These are phyloP conservation scores for Mesembryanthemum crystallinum DNA, from an alignment of 148 eudicot species.

Conservation along the genomic window DNA sequence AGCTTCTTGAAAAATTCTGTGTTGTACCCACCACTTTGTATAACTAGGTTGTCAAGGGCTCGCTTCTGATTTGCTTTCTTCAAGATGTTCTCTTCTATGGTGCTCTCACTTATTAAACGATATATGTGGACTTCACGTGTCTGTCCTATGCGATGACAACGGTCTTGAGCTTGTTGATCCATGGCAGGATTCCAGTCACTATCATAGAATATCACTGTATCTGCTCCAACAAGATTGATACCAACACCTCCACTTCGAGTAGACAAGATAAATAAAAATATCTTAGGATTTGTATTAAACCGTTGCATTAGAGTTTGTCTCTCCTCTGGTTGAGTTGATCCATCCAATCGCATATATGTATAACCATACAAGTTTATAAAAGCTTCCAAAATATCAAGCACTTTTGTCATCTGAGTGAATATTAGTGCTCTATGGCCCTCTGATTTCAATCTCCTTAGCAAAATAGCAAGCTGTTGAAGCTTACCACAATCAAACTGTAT, in stretches of 20 bases:
- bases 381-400: slow-evolving; percentile 97
- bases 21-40: slow-evolving; percentile 98
- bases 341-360: slow-evolving; percentile 98
- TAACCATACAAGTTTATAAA: slow-evolving; percentile 94
- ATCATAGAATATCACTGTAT: slow-evolving; percentile 95
- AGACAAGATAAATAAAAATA: slow-evolving; percentile 90
- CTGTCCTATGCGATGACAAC: slow-evolving; percentile 98
- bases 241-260: slow-evolving; percentile 99
- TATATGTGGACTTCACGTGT: slow-evolving; percentile 98
- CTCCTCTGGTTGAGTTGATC: slow-evolving; percentile 98
- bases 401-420: slow-evolving; percentile 99
- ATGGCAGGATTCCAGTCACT: slow-evolving; percentile 98
- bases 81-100: slow-evolving; percentile 94
- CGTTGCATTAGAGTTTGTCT: slow-evolving; percentile 99
- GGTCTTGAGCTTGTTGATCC: slow-evolving; percentile 99
- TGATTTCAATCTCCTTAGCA: slow-evolving; percentile 78
- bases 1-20: slow-evolving; percentile 95
- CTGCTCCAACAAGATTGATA: slow-evolving; percentile 95
- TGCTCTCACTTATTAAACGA: slow-evolving; percentile 86
- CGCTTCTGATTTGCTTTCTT: slow-evolving; percentile 98
- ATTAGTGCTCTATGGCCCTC: slow-evolving; percentile 96
- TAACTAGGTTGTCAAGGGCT: slow-evolving; percentile 94
- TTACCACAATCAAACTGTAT: slow-evolving; percentile 99
- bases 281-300: slow-evolving; percentile 92
- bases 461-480: slow-evolving; percentile 87